These are phyloP conservation scores for Exophiala alcalophila DNA, from an alignment of 2,329 filamentous ascomycete genomes.

Conservation along the genomic window DNA sequence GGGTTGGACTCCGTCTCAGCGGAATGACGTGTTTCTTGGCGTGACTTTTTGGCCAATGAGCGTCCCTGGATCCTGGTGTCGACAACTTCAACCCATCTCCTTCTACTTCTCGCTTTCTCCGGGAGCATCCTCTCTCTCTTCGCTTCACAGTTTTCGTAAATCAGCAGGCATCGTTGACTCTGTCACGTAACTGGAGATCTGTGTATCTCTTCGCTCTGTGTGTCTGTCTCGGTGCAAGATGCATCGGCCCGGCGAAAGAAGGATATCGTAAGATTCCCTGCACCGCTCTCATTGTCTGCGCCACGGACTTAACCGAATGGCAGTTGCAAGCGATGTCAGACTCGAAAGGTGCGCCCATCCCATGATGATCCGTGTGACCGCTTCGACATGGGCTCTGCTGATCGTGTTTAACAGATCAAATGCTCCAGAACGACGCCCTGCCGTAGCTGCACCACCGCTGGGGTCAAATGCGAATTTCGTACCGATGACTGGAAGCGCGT, in stretches of 20 bases:
- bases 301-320: neutral
- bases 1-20: slow-evolving; percentile 10
- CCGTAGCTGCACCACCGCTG: slow-evolving; percentile 7
- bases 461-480: slow-evolving; percentile 14
- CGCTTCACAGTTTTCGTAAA: no score
- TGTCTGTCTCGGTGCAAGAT: slow-evolving; percentile 9
- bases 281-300: neutral
- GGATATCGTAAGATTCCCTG: slow-evolving; percentile 10
- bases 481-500: slow-evolving; percentile 12
- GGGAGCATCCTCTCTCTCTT: neutral
- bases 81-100: neutral
- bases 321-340: slow-evolving; percentile 16
- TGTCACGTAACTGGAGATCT: no score
- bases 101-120: neutral
- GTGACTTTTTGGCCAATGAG: neutral
- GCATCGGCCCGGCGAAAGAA: slow-evolving; percentile 5
- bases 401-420: slow-evolving; percentile 9
- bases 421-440: slow-evolving; percentile 14
- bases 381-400: no score
- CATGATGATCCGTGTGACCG: neutral
- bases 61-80: no score
- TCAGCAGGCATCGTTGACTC: no score
- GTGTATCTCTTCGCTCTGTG: neutral
- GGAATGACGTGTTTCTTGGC: slow-evolving; percentile 11
- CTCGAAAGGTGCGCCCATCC: slow-evolving; percentile 6